Evolutionary conservation across 2,329 filamentous ascomycete species (phyloP), one percentile per base, ranked within the genome.

Genomic region (Colletotrichum incanum): DNA sequence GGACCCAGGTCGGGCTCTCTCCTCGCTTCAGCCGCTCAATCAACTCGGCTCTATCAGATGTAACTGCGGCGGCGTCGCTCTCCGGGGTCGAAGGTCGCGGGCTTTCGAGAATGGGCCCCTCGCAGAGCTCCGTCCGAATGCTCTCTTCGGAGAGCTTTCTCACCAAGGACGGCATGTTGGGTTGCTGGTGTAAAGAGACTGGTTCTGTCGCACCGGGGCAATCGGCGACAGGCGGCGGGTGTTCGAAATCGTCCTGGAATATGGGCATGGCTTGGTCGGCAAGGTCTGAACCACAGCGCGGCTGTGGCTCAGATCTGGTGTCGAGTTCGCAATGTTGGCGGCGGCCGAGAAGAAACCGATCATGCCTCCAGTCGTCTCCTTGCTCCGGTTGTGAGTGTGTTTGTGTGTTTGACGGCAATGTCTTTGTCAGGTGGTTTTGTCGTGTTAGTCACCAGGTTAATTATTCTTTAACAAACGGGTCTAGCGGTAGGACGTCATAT

Each of bases 11-110:
- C 47, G 93, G 92, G 77, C 90, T 93, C 82, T 95, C 91, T 41
- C 91, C 91, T 80, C 89, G 90, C 84, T 98, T 98, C 75, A 98
- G 87, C 75, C 92, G 89, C 81, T 95, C 90, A 69, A 98, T 98
- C 76, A 98, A 85, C 81, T 95, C 93, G 69, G 91, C 90, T 74
- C 95, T 89, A 80, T 94, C 91, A 23, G 86, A 87, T 45, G 85
- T 86, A 16, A 83, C 74, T n/a, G 75, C 76, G 11, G 76, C 70
- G 7, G 71, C 55, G 41, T 79, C 78, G 28, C 76, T 75, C 34
- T 81, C 80, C 6, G 81, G 81, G 1, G 80, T 79, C 41, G 67
- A 74, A 16, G 61, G 67, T 31, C 65, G 73, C 20, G 84, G 84
- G 60, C 81, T 85, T 56, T 87, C 86, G 34, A 79, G 80, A 20